Percentiles rank a stretch among this genome's conserved stretches.
phyloP scores from a whole-genome alignment of 192 early-diverging fungal species.

The Spizellomyces punctatus region DNA sequence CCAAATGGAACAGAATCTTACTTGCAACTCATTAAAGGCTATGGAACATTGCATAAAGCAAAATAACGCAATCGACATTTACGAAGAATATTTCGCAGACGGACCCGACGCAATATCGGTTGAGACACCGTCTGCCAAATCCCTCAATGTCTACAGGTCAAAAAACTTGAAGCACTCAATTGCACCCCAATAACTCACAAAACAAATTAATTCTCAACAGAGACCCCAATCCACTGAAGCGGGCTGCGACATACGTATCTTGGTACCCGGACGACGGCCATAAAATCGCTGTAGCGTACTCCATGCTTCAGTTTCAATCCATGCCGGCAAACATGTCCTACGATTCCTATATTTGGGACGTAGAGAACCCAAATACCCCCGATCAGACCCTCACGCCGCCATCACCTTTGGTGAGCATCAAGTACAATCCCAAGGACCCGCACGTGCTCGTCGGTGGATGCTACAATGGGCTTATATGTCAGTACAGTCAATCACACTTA shows the following conservation, averaged over 20 bases:
- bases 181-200: no score
- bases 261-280: conserved; percentile 70
- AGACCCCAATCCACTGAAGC: conserved; percentile 56
- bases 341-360: conserved; percentile 69
- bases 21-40: conserved; percentile 16
- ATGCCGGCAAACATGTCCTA: conserved; percentile 55
- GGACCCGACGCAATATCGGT: conserved; percentile 42
- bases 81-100: conserved; percentile 64
- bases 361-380: conserved; percentile 64
- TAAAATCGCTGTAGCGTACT: conserved; percentile 65
- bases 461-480: conserved; percentile 62
- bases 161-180: conserved; percentile 1
- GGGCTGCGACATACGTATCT: conserved; percentile 56
- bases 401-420: conserved; percentile 55
- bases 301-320: conserved; percentile 56
- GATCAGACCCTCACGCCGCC: conserved; percentile 59
- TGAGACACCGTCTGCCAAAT: conserved; percentile 56
- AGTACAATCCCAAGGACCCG: conserved; percentile 70
- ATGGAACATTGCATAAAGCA: conserved; percentile 70
- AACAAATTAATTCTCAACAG: conserved; percentile 21
- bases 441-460: conserved; percentile 64
- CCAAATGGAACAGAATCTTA: not conserved
- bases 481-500: not conserved
- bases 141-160: conserved; percentile 53
- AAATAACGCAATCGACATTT: conserved; percentile 71